phyloP scores from a whole-genome alignment of 805 yeast genomes.

The Saturnispora silvae region DNA sequence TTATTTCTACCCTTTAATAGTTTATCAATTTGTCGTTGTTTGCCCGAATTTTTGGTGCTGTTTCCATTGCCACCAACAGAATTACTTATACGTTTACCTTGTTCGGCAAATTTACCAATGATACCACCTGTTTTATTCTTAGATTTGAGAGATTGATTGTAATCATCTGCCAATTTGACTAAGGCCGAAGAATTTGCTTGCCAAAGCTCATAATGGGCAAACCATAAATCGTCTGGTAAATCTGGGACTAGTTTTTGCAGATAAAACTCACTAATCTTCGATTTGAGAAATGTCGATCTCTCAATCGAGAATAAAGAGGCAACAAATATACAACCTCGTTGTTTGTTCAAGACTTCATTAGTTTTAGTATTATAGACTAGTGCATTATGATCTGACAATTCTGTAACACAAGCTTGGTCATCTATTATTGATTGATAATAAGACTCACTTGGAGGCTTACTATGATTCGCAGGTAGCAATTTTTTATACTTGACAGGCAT shows the following conservation, averaged over 20 bases:
- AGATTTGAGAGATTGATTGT: conserved; percentile 28
- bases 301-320: conserved; percentile 40
- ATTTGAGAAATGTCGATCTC: conserved; percentile 39
- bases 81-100: conserved; percentile 25
- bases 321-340: conserved; percentile 39
- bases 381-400: conserved; percentile 37
- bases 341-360: conserved; percentile 32
- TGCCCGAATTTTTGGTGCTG: conserved; percentile 15
- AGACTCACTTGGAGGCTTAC: conserved; percentile 18
- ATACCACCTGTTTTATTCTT: conserved; percentile 35
- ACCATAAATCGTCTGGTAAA: conserved; percentile 24
- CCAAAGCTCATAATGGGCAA: conserved; percentile 37
- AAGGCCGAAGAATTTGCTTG: conserved; percentile 33
- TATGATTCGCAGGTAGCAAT: conserved; percentile 23
- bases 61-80: conserved; percentile 8
- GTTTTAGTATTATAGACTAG: conserved; percentile 31
- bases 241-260: conserved; percentile 36
- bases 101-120: conserved; percentile 33
- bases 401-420: conserved; percentile 14
- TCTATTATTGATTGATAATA: conserved; percentile 16
- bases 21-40: conserved; percentile 29
- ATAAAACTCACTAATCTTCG: conserved; percentile 37
- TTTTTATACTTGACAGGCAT: conserved; percentile 23
- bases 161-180: conserved; percentile 30
- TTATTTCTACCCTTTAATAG: conserved; percentile 38